Conservation (phyloP, 257 asterid species). For the Verbena officinalis region DNA sequence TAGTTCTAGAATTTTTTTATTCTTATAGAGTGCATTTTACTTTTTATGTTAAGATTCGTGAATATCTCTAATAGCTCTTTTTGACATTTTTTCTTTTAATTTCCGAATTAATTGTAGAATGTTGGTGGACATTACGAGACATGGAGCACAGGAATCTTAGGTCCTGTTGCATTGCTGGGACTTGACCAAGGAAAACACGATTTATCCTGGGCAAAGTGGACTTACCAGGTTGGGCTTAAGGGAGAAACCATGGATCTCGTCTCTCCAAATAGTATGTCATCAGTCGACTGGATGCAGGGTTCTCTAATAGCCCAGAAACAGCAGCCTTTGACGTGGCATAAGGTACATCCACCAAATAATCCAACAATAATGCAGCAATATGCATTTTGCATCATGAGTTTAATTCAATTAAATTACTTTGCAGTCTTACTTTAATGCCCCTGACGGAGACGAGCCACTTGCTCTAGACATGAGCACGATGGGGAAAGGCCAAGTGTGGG, state of each 20-base stretch:
- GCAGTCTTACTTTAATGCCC: constrained; percentile 81
- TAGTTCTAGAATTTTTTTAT: constrained; percentile 38
- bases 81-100: constrained; percentile 32
- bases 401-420: constrained; percentile 9
- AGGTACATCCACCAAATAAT: constrained; percentile 41
- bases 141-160: constrained; percentile 75
- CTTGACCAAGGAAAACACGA: constrained; percentile 77
- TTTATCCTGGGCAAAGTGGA: constrained; percentile 81
- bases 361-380: constrained; percentile 14
- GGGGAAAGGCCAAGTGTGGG: constrained; percentile 96
- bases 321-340: constrained; percentile 86
- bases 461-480: constrained; percentile 91
- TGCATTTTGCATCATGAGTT: constrained; percentile 5
- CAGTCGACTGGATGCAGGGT: constrained; percentile 83
- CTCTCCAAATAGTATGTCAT: constrained; percentile 56
- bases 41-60: background rate
- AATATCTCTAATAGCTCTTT: background rate
- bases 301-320: constrained; percentile 71
- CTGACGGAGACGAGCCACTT: constrained; percentile 85
- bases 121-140: constrained; percentile 75
- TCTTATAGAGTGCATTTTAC: background rate
- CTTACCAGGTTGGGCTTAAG: constrained; percentile 89
- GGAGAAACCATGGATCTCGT: constrained; percentile 81
- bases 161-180: constrained; percentile 81
- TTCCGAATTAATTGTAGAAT: constrained; percentile 65